A percentile compares a stretch with the other conserved stretches of the same genome.
These are phyloP conservation scores for Fusarium sp. DNA, from an alignment of 2,329 filamentous ascomycete genomes.

Conservation along the genomic window DNA sequence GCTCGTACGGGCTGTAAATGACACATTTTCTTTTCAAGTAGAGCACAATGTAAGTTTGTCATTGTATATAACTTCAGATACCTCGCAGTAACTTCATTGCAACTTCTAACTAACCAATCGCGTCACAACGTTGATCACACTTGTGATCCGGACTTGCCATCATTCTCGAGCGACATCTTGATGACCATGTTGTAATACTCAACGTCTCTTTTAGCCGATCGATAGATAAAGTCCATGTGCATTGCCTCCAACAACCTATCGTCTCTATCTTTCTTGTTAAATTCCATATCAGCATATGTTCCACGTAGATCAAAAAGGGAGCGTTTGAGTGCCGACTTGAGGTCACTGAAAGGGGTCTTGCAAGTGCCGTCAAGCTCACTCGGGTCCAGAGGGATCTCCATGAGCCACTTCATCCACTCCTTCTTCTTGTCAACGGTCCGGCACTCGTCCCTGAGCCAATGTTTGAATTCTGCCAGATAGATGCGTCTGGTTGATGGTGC, in stretches of 20 bases:
- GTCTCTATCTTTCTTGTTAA: background rate
- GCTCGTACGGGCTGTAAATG: no score
- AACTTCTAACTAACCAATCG: background rate
- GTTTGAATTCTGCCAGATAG: background rate
- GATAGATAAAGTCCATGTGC: background rate
- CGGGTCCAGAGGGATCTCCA: background rate
- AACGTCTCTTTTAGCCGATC: background rate
- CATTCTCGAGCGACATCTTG: background rate
- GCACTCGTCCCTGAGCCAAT: background rate
- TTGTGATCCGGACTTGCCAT: background rate
- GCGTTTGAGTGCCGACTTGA: background rate
- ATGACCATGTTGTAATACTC: background rate
- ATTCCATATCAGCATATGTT: background rate
- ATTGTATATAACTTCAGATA: no score
- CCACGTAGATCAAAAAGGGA: background rate
- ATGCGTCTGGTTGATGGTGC: background rate
- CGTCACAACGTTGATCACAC: background rate
- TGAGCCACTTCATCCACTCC: background rate
- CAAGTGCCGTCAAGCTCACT: background rate
- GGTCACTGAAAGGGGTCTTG: background rate
- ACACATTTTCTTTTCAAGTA: no score
- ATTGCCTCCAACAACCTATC: background rate
- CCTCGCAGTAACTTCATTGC: background rate
- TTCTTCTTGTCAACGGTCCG: background rate
- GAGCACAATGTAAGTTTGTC: no score